Evolutionary conservation across 352 stramenopile species (phyloP).

Genomic region (Globisporangium spiculum): DNA sequence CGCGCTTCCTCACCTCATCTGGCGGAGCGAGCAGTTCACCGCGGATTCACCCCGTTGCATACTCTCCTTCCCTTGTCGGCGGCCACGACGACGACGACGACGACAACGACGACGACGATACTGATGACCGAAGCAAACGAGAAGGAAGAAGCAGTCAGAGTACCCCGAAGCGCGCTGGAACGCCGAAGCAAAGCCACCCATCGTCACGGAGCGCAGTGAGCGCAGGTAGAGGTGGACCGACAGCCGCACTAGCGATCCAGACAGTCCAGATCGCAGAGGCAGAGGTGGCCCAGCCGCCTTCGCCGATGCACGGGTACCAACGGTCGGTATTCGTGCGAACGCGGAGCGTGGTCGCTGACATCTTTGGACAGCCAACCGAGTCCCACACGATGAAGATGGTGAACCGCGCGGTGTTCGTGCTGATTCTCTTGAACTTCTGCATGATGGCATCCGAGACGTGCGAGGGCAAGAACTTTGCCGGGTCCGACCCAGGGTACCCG

Average conservation of each 20-base stretch:
- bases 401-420: conserved; percentile 43
- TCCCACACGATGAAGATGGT: conserved; percentile 35
- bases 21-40: not conserved
- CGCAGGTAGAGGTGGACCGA: not conserved
- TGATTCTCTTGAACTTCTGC: conserved; percentile 49
- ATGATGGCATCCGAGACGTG: conserved; percentile 60
- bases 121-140: not conserved
- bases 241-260: conserved; percentile 8
- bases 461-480: conserved; percentile 50
- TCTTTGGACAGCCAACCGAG: conserved; percentile 40
- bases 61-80: not conserved
- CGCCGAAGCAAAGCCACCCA: not conserved
- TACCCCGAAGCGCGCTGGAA: not conserved
- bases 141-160: not conserved
- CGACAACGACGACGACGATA: conserved; percentile 10
- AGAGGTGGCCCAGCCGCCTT: not conserved
- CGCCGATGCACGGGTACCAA: conserved; percentile 3
- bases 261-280: conserved; percentile 15
- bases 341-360: conserved; percentile 32
- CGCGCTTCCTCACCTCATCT: not conserved
- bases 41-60: not conserved
- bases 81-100: not conserved
- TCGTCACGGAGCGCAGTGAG: not conserved
- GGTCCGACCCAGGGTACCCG: conserved; percentile 56
- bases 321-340: conserved; percentile 26